These are phyloP conservation scores for Candolleomyces eurysporus DNA, from an alignment of 768 basidiomycete genomes.

Conservation along the genomic window DNA sequence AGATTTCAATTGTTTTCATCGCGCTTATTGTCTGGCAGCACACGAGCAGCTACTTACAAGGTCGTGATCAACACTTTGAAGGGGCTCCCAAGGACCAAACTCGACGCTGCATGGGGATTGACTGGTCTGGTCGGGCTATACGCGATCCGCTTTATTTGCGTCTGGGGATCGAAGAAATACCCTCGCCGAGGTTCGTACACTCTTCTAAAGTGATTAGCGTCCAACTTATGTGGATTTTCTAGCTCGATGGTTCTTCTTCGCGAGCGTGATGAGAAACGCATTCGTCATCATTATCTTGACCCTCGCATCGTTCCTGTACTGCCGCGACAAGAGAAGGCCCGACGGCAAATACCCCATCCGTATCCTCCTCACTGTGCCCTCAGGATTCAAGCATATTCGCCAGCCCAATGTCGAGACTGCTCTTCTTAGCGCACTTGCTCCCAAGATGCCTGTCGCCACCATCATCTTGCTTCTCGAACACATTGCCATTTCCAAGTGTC, in stretches of 20 bases:
- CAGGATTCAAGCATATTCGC: slow-evolving; percentile 69
- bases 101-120: slow-evolving; percentile 91
- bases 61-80: slow-evolving; percentile 95
- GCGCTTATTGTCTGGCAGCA: slow-evolving; percentile 43
- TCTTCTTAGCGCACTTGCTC: slow-evolving; percentile 66
- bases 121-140: slow-evolving; percentile 72
- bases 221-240: background rate
- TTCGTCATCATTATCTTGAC: slow-evolving; percentile 89
- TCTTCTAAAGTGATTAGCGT: background rate
- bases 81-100: slow-evolving; percentile 62
- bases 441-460: slow-evolving; percentile 79
- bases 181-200: slow-evolving; percentile 55
- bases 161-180: slow-evolving; percentile 49
- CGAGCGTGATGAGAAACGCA: slow-evolving; percentile 74
- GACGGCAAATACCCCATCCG: slow-evolving; percentile 78
- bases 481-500: slow-evolving; percentile 95
- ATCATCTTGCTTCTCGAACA: slow-evolving; percentile 93
- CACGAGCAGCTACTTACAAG: slow-evolving; percentile 77
- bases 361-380: slow-evolving; percentile 79
- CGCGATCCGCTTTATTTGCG: slow-evolving; percentile 58
- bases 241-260: slow-evolving; percentile 77
- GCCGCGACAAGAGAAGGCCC: slow-evolving; percentile 52
- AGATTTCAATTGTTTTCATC: background rate
- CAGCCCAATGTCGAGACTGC: slow-evolving; percentile 36
- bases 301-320: slow-evolving; percentile 83